Base-by-base conservation (phyloP, 345 rosid species). In the Bruguiera gymnorhiza region DNA sequence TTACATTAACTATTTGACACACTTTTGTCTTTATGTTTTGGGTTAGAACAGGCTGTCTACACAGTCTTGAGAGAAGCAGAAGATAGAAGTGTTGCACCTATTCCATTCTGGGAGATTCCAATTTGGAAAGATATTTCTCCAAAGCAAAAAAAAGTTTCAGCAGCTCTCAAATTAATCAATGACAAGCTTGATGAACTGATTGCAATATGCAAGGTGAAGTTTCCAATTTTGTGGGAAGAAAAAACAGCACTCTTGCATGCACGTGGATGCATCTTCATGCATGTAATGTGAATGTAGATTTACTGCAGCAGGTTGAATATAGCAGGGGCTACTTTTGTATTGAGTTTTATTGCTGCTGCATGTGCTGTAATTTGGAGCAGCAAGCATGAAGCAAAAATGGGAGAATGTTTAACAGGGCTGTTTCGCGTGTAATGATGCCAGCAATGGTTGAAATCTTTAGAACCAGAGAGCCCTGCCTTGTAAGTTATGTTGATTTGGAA, bases 51-150 rank as follows among this genome's bases (percentile, higher is more conserved):
- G 98, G 98, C 98, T 70, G 96, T 94, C 54, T 94, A 94, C 76
- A 87, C 93, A 20, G 91, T 91, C 72, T 65, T 94, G 71, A 82
- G 96, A 72, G 98, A 94, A 79, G 98, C 98, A 65, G 98, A 94
- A 78, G 97, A 94, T 64, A 83, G 98, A 71, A 94, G 98, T 78
- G 89, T 94, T 76, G 74, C 97, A 37, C 98, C 98, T 60, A 85
- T 94, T 73, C 97, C 98, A 39, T 57, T 82, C 23, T 94, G 97
- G 98, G 97, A 94, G 60, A 80, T 94, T 70, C 98, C 98, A 0
- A 85, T 94, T 57, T 91, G 96, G 96, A 94, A 94, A 77, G 92
- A 94, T 76, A 82, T 94, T 58, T 94, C 96, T 36, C 98, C 98
- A 1, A 74, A 82, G 65, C 97, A 87, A 63, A 94, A 82, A 83